Evolutionary conservation across 2,329 filamentous ascomycete genomes (phyloP).

Genomic region (Simplicillium sp.): DNA sequence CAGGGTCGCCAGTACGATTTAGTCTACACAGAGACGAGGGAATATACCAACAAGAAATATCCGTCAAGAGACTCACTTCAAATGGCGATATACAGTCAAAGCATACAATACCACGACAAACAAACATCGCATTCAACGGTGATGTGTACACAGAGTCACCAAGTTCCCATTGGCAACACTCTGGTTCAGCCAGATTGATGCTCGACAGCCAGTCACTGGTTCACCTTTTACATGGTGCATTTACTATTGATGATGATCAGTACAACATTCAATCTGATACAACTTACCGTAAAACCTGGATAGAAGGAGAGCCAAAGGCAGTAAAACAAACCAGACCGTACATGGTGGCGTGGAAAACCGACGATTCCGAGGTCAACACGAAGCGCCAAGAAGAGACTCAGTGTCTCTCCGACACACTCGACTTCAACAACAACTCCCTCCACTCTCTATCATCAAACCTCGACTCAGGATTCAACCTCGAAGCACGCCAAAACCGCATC

Average conservation of each 20-base stretch:
- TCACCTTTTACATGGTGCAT: constrained; percentile 8
- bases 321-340: neutral
- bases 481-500: neutral
- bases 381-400: constrained; percentile 1
- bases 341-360: constrained; percentile 6
- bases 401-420: constrained; percentile 1
- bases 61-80: constrained; percentile 3
- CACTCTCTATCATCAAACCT: too few relatives aligned
- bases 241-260: constrained; percentile 7
- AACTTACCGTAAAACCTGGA: constrained; percentile 2
- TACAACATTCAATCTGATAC: constrained; percentile 9
- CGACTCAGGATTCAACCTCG: neutral
- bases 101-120: constrained; percentile 4
- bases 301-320: neutral
- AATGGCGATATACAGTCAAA: constrained; percentile 5
- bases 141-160: neutral
- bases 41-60: constrained; percentile 5
- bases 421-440: neutral
- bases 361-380: neutral
- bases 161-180: constrained; percentile 4
- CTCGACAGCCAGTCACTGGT: constrained; percentile 3
- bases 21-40: constrained; percentile 6
- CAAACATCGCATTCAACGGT: constrained; percentile 7
- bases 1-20: neutral
- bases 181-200: constrained; percentile 1